Evolutionary conservation across 2,329 filamentous ascomycete species (phyloP), one percentile per base, ranked within the genome.

Genomic region (Kalmusia sp.): DNA sequence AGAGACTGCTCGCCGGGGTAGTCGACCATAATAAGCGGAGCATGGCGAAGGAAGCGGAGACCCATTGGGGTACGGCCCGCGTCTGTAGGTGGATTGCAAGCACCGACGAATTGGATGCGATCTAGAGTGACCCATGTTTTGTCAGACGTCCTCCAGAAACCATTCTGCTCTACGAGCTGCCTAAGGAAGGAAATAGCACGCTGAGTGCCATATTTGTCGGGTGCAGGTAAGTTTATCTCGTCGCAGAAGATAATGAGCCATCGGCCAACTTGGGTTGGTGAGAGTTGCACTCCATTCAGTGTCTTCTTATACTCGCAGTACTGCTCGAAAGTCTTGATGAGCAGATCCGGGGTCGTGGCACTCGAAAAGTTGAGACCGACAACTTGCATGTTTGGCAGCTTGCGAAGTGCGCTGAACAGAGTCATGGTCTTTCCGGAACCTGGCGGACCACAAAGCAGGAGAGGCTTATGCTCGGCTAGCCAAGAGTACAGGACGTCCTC

Each of bases 351-450:
- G 0, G 95, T 99, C 0, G 96, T 99, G 1, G 95, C 96, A 66
- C 95, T 99, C 4, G 96, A 99, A 76, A 99, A 99, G 77, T 99
- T 99, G 72, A 99, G 91, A 43, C 95, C 95, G 27, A 99, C 96
- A 52, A 97, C 92, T 76, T 99, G 95, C 93, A 99, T 97, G 72
- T 97, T 97, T 3, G 93, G 93, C 52, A 99, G 82, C 77, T 99
- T 99, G 60, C 95, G 89, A 49, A 99, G 85, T 28, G 95, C 95
- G 72, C 93, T 97, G 80, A 99, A 99, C 11, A 99, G 81, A 9
- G 95, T 99, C 95, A 99, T 99, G 4, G 95, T 99, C 81, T 99
- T 99, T 82, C 95, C 95, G 46, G 95, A 99, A 79, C 95, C 95
- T 53, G 95, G 95, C 71, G 95, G 96, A 75, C 95, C 96, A 73